Conservation (phyloP, 106 monocot species). For the Dioscorea zingiberensis region DNA sequence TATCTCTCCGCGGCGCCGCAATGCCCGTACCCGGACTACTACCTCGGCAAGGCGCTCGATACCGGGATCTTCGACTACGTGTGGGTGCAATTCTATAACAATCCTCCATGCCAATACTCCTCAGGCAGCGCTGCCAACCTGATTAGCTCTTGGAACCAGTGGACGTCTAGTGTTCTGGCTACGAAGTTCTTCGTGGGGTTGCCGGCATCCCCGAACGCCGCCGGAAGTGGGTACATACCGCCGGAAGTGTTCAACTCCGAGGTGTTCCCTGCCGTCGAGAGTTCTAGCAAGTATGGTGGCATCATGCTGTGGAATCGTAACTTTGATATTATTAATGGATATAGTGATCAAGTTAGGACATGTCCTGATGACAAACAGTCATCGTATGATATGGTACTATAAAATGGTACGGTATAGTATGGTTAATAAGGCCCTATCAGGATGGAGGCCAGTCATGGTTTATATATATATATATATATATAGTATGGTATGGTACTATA, state of each 20-base stretch:
- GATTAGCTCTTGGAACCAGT: constrained; percentile 24
- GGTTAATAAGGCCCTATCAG: no score
- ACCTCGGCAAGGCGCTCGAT: no score
- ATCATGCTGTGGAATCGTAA: constrained; percentile 55
- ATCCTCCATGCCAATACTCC: constrained; percentile 36
- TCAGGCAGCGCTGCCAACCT: constrained; percentile 15
- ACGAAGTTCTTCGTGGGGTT: constrained; percentile 29
- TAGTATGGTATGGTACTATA: no score
- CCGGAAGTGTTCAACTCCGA: constrained; percentile 20
- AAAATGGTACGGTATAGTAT: no score
- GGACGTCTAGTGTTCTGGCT: constrained; percentile 29
- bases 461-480: no score
- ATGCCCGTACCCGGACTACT: no score
- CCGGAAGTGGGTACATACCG: constrained; percentile 47
- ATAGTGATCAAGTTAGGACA: constrained; percentile 23
- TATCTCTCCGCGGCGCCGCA: constrained; percentile 51
- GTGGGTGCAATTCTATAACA: constrained; percentile 69
- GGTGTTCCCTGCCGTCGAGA: constrained; percentile 39
- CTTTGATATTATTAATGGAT: constrained; percentile 32
- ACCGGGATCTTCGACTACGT: no score
- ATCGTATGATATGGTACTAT: no score
- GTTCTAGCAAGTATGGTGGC: constrained; percentile 37
- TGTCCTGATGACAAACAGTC: no score
- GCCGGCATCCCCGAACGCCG: constrained; percentile 32
- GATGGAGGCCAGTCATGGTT: no score